A percentile compares a stretch with the other conserved stretches of the same genome.
Evolutionary conservation across 2,329 filamentous ascomycete species (phyloP).

Genomic region (Teratosphaeria zuluensis): DNA sequence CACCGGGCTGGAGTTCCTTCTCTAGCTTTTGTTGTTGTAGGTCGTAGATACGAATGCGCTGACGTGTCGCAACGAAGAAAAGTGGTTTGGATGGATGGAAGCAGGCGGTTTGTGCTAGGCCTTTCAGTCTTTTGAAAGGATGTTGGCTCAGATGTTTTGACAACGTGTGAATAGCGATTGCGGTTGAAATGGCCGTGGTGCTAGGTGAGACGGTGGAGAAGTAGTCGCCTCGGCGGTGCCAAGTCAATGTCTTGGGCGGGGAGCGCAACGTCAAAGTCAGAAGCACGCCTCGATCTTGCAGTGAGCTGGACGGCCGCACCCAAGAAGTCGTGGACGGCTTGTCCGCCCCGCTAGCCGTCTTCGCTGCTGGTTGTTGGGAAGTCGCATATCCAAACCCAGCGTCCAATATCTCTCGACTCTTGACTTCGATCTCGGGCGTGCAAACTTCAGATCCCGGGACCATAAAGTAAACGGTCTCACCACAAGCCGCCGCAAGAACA

Average conservation of each 20-base stretch:
- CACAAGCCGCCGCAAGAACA: conserved; percentile 73
- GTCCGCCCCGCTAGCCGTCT: conserved; percentile 41
- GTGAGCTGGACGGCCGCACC: conserved; percentile 63
- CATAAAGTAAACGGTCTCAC: conserved; percentile 77
- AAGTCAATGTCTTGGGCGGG: conserved; percentile 72
- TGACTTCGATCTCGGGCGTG: conserved; percentile 47
- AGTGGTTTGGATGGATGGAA: conserved; percentile 91
- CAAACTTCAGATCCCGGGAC: conserved; percentile 41
- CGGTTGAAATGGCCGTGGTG: conserved; percentile 54
- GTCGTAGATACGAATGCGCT: conserved; percentile 88
- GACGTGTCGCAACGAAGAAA: conserved; percentile 93
- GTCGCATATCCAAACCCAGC: conserved; percentile 91
- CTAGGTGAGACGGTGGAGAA: conserved; percentile 82
- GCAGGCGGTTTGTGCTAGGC: conserved; percentile 76
- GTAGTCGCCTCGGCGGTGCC: conserved; percentile 92
- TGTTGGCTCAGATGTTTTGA: conserved; percentile 92
- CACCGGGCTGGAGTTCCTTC: conserved; percentile 87
- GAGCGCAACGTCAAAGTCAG: conserved; percentile 64
- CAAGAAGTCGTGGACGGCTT: conserved; percentile 75
- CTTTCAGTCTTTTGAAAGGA: conserved; percentile 70
- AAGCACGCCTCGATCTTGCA: conserved; percentile 70
- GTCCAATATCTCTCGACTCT: conserved; percentile 68
- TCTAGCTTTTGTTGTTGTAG: conserved; percentile 82
- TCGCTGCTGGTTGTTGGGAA: conserved; percentile 43
- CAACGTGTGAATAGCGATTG: conserved; percentile 88